A percentile compares a stretch with the other conserved stretches of the same genome.
phyloP scores from a whole-genome alignment of 2,329 filamentous ascomycete genomes.

The Talaromyces verruculosus region DNA sequence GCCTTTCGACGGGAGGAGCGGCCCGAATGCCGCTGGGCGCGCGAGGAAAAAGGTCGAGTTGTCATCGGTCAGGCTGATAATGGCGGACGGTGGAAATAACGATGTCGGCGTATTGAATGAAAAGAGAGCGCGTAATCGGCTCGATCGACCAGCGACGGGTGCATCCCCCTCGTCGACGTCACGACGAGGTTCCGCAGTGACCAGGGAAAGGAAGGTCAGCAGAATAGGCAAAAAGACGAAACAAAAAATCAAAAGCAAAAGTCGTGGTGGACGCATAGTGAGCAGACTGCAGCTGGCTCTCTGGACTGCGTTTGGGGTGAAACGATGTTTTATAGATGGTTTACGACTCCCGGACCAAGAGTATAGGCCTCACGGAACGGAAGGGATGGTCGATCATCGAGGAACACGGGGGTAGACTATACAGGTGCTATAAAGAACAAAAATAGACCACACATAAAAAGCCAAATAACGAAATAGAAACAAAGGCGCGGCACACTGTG shows the following conservation, averaged over 20 bases:
- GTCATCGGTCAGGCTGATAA: conserved; percentile 94
- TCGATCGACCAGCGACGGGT: conserved; percentile 40
- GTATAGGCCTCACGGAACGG: conserved; percentile 31
- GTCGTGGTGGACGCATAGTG: conserved; percentile 50
- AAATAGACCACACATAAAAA: conserved; percentile 20
- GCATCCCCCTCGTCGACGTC: conserved; percentile 36
- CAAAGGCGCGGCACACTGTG: background rate
- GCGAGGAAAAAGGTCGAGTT: conserved; percentile 97
- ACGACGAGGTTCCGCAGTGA: conserved; percentile 41
- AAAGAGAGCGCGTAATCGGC: conserved; percentile 60
- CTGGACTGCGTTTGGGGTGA: background rate
- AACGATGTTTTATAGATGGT: conserved; percentile 2
- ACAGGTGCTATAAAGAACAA: conserved; percentile 8
- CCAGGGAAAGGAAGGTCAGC: conserved; percentile 49
- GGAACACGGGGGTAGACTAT: conserved; percentile 20
- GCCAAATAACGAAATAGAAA: background rate
- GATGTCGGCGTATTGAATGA: conserved; percentile 76
- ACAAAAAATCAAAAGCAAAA: conserved; percentile 48
- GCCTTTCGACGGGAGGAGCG: conserved; percentile 70
- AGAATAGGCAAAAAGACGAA: conserved; percentile 51
- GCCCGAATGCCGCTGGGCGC: conserved; percentile 88
- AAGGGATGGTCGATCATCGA: conserved; percentile 37
- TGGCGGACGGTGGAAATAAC: conserved; percentile 90
- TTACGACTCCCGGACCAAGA: conserved; percentile 34
- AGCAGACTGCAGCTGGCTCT: conserved; percentile 8